A percentile compares a stretch with the other conserved stretches of the same genome.
Evolutionary conservation across 176 grass and related monocot genomes (phyloP).

Genomic region (Eragrostis nindensis): DNA sequence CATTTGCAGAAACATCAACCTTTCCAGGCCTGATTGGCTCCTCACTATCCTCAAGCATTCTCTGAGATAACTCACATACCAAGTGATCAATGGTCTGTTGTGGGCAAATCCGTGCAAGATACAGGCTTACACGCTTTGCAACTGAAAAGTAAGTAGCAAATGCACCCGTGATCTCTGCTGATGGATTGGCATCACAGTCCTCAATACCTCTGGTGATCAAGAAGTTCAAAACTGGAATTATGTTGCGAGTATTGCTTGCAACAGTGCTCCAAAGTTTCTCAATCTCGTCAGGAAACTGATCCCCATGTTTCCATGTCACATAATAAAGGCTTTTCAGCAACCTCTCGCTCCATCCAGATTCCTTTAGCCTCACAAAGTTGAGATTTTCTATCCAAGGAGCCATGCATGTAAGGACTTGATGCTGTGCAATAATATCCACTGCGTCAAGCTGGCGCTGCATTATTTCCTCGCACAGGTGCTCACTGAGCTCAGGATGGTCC

Average conservation of each 20-base stretch:
- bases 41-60: constrained; percentile 93
- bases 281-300: constrained; percentile 98
- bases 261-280: constrained; percentile 99
- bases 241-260: constrained; percentile 93
- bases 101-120: constrained; percentile 95
- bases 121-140: constrained; percentile 95
- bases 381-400: constrained; percentile 99
- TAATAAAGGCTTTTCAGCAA: constrained; percentile 97
- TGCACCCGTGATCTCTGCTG: constrained; percentile 94
- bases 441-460: constrained; percentile 98
- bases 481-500: constrained; percentile 97
- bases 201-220: constrained; percentile 96
- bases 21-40: constrained; percentile 73
- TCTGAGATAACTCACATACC: constrained; percentile 91
- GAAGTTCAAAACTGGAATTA: constrained; percentile 97
- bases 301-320: constrained; percentile 94
- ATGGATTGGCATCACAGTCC: constrained; percentile 95
- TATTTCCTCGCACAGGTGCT: constrained; percentile 86
- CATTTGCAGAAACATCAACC: constrained; percentile 74
- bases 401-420: constrained; percentile 98
- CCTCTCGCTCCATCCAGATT: constrained; percentile 93
- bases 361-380: constrained; percentile 86
- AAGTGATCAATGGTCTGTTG: constrained; percentile 96
- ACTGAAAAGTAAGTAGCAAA: constrained; percentile 97
- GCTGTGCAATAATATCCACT: constrained; percentile 96